These are phyloP conservation scores for Penicillium ochrochloron DNA, from an alignment of 495 filamentous ascomycete species.

Conservation along the genomic window DNA sequence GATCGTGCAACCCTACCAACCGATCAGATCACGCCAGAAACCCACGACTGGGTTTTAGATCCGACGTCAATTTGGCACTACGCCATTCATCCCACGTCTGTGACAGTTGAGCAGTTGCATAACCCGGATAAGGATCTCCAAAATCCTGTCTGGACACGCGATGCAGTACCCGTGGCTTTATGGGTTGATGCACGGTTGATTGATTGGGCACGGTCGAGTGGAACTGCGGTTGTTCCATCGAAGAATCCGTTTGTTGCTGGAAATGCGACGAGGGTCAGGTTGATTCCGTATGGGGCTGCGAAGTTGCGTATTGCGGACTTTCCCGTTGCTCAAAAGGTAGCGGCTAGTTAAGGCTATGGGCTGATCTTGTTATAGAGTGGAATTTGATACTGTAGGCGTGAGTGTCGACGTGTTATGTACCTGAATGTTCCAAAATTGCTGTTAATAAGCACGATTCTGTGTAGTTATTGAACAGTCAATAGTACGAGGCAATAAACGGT, in stretches of 20 bases:
- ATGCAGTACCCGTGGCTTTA: slow-evolving; percentile 50
- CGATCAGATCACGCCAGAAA: slow-evolving; percentile 18
- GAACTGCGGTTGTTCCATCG: slow-evolving; percentile 12
- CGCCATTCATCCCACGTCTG: slow-evolving; percentile 29
- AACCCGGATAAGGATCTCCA: slow-evolving; percentile 30
- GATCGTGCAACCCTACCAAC: slow-evolving; percentile 13
- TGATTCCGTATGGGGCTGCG: slow-evolving; percentile 61
- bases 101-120: slow-evolving; percentile 17
- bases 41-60: slow-evolving; percentile 15
- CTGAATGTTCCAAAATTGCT: too few relatives aligned
- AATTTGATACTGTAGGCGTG: not conserved
- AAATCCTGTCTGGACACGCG: slow-evolving; percentile 54
- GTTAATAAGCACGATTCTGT: too few relatives aligned
- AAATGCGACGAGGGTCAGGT: slow-evolving; percentile 47
- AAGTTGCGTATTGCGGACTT: slow-evolving; percentile 66
- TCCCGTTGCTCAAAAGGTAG: slow-evolving; percentile 30
- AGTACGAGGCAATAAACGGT: too few relatives aligned
- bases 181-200: slow-evolving; percentile 58
- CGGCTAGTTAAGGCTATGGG: not conserved
- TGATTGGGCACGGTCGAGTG: slow-evolving; percentile 52
- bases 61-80: slow-evolving; percentile 28
- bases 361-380: not conserved
- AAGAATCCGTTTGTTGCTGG: slow-evolving; percentile 43
- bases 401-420: too few relatives aligned
- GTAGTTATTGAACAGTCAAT: too few relatives aligned